phyloP scores from a whole-genome alignment of 1,284 basidiomycete genomes.

The Irpex sp. region DNA sequence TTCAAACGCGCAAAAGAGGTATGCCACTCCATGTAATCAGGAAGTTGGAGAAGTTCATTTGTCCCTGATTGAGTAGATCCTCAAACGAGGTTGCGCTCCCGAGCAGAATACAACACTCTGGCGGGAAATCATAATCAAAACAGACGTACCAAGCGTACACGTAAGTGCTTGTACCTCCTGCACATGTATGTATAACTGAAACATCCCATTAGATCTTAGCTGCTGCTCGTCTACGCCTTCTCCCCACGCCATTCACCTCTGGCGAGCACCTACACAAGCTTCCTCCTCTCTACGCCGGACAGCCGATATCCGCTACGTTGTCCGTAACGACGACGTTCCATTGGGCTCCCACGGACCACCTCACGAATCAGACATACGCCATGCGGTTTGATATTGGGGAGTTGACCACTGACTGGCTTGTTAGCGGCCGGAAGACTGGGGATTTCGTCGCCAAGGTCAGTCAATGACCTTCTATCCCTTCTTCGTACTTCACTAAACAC shows the following conservation, averaged over 20 bases:
- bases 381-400: conserved; percentile 77
- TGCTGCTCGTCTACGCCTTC: conserved; percentile 53
- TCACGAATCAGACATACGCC: conserved; percentile 38
- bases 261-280: conserved; percentile 21
- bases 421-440: conserved; percentile 75
- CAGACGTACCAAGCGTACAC: conserved; percentile 77
- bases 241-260: conserved; percentile 28
- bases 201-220: conserved; percentile 59
- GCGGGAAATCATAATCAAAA: conserved; percentile 71
- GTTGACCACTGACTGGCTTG: conserved; percentile 72
- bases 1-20: conserved; percentile 29
- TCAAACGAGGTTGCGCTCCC: conserved; percentile 36
- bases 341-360: conserved; percentile 53
- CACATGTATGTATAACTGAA: not conserved
- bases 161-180: conserved; percentile 36
- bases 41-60: too few species aligned
- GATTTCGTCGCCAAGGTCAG: conserved; percentile 66
- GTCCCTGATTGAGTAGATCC: conserved; percentile 26
- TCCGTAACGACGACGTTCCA: conserved; percentile 66
- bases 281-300: conserved; percentile 66
- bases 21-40: conserved; percentile 1
- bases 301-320: conserved; percentile 63
- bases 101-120: conserved; percentile 35
- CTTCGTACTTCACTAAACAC: not conserved
- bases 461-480: not conserved